Percentiles rank a stretch among this genome's conserved stretches.
phyloP scores from a whole-genome alignment of 1,284 basidiomycete genomes.

The Sparassis latifolia region DNA sequence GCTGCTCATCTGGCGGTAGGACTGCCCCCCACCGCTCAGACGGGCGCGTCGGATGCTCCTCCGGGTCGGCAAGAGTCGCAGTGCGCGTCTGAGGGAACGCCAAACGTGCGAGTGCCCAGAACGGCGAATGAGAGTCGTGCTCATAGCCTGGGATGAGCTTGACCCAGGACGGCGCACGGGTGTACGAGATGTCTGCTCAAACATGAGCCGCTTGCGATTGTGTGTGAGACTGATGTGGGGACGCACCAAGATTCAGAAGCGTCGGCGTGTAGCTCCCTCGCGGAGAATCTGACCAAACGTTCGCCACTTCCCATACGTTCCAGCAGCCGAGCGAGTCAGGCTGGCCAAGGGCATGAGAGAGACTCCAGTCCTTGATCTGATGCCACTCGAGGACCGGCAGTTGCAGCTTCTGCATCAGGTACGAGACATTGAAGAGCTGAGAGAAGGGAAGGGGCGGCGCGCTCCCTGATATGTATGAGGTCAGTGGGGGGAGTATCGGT shows the following conservation, averaged over 20 bases:
- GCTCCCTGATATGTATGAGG: constrained; percentile 50
- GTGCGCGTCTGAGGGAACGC: constrained; percentile 36
- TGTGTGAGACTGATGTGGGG: not conserved
- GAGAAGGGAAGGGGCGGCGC: constrained; percentile 31
- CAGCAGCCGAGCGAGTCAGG: constrained; percentile 63
- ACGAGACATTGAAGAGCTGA: constrained; percentile 37
- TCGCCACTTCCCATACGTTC: constrained; percentile 53
- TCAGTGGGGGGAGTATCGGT: constrained; percentile 58
- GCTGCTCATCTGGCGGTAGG: constrained; percentile 43
- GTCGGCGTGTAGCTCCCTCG: constrained; percentile 38
- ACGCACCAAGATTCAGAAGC: constrained; percentile 47
- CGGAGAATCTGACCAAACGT: constrained; percentile 36
- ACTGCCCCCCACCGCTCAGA: constrained; percentile 26
- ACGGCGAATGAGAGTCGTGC: constrained; percentile 37
- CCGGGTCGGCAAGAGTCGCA: constrained; percentile 23
- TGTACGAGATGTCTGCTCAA: constrained; percentile 41
- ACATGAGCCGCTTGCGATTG: not conserved
- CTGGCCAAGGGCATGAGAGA: constrained; percentile 12
- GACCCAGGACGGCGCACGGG: constrained; percentile 35
- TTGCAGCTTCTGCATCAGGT: constrained; percentile 28
- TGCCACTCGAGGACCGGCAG: constrained; percentile 35
- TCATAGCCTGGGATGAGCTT: constrained; percentile 32
- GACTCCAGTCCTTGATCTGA: constrained; percentile 31
- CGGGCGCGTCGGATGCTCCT: constrained; percentile 16
- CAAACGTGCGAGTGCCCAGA: constrained; percentile 40